phyloP scores from a whole-genome alignment of 345 rosid species.

The Citrus sinensis region DNA sequence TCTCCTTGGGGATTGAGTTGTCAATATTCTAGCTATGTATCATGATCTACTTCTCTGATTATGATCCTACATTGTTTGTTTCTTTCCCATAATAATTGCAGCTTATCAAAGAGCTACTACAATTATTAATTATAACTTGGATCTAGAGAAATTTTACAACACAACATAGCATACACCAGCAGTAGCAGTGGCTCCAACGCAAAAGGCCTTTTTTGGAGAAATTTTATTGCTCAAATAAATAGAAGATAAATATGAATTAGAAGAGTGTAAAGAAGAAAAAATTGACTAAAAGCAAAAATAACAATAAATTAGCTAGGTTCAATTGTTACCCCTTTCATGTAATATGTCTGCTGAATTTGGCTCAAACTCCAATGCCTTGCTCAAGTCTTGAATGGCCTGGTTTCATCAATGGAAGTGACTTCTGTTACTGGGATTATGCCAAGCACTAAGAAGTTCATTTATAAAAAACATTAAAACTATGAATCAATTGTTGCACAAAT shows the following conservation, averaged over 20 bases:
- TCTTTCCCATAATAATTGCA: not conserved
- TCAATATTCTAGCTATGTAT: not conserved
- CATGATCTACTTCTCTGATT: not conserved
- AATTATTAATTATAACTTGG: not conserved
- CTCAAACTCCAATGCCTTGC: conserved; percentile 86
- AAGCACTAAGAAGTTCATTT: not conserved
- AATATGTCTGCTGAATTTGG: conserved; percentile 82
- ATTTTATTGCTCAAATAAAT: not conserved
- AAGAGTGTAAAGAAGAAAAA: conserved; percentile 3
- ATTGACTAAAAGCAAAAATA: not conserved
- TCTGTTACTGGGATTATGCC: not conserved
- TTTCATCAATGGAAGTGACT: conserved; percentile 21
- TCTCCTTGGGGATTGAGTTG: not conserved
- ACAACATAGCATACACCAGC: not conserved
- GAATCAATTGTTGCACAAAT: conserved; percentile 8
- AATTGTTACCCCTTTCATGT: conserved; percentile 83
- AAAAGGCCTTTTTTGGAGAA: not conserved
- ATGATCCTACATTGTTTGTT: not conserved
- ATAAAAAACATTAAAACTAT: conserved; percentile 9
- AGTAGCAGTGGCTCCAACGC: not conserved
- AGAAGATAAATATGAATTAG: not conserved
- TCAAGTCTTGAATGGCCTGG: conserved; percentile 91
- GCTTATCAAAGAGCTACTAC: not conserved
- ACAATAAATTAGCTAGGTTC: conserved; percentile 2
- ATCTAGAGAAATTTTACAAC: not conserved